Evolutionary conservation across 441 rosid species (phyloP).

Genomic region (Eruca vesicaria): DNA sequence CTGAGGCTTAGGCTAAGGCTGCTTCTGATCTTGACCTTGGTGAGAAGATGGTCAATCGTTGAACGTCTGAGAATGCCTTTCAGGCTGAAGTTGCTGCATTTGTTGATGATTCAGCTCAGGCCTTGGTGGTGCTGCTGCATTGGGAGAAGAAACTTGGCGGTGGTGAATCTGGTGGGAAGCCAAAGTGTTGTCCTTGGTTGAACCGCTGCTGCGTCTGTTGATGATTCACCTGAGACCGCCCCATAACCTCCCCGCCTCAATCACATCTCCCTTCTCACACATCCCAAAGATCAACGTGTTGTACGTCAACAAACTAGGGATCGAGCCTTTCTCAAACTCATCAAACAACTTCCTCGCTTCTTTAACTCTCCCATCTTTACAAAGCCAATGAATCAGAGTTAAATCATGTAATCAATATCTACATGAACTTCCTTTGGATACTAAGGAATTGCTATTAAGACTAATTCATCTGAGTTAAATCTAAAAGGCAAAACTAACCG

Average conservation of each 20-base stretch:
- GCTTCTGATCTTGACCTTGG: too few species aligned
- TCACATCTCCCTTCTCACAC: conserved; percentile 72
- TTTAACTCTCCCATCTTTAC: conserved; percentile 62
- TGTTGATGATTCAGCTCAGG: too few species aligned
- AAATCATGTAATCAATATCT: not conserved
- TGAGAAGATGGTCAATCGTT: too few species aligned
- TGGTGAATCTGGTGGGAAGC: too few species aligned
- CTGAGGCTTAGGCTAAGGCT: too few species aligned
- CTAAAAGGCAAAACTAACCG: not conserved
- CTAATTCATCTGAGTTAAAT: not conserved
- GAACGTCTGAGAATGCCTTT: too few species aligned
- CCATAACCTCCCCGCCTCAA: conserved; percentile 58
- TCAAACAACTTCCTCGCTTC: conserved; percentile 75
- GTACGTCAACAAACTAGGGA: conserved; percentile 72
- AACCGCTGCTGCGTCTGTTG: too few species aligned
- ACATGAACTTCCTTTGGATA: not conserved
- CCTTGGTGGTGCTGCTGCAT: too few species aligned
- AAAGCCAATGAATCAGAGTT: conserved; percentile 56
- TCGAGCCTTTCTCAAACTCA: conserved; percentile 70
- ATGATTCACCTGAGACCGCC: too few species aligned
- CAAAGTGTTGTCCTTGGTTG: too few species aligned
- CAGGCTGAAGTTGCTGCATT: too few species aligned
- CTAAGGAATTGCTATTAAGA: not conserved
- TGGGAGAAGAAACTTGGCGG: too few species aligned
- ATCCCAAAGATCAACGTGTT: conserved; percentile 74